These are phyloP conservation scores for Xylona heveae DNA, from an alignment of 495 filamentous ascomycete species.

Conservation along the genomic window DNA sequence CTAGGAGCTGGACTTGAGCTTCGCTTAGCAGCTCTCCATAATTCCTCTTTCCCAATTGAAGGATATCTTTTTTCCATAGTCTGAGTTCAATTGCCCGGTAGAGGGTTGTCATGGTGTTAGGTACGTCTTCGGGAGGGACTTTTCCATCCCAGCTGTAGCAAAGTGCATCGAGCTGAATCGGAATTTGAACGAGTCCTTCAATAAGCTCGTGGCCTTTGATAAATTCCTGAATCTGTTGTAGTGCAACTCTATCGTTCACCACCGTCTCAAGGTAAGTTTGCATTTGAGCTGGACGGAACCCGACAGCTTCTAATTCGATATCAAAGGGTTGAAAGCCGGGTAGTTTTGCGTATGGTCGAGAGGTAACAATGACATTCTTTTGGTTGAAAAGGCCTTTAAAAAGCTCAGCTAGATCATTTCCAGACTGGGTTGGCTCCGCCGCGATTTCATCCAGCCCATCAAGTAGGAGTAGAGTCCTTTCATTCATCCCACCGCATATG, in stretches of 20 bases:
- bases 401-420: slow-evolving; percentile 8
- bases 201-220: slow-evolving; percentile 15
- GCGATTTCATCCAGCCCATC: slow-evolving; percentile 23
- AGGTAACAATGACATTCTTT: slow-evolving; percentile 18
- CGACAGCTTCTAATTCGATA: slow-evolving; percentile 16
- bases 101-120: slow-evolving; percentile 20
- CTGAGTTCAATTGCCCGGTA: slow-evolving; percentile 18
- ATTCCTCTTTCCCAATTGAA: slow-evolving; percentile 10
- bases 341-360: slow-evolving; percentile 13
- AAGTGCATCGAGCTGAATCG: slow-evolving; percentile 25
- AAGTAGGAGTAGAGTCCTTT: slow-evolving; percentile 16
- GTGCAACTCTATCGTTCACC: slow-evolving; percentile 8
- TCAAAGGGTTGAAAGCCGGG: slow-evolving; percentile 5
- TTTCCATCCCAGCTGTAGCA: slow-evolving; percentile 18
- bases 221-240: slow-evolving; percentile 14
- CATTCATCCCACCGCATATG: neutral
- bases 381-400: slow-evolving; percentile 16
- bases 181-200: slow-evolving; percentile 20
- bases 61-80: slow-evolving; percentile 21
- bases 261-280: slow-evolving; percentile 10
- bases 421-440: slow-evolving; percentile 9
- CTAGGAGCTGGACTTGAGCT: neutral
- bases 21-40: slow-evolving; percentile 3
- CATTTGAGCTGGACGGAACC: slow-evolving; percentile 18
- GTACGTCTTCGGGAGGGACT: slow-evolving; percentile 3